Base-by-base conservation (phyloP, 202 grass and related monocot genomes). In the Setaria italica region DNA sequence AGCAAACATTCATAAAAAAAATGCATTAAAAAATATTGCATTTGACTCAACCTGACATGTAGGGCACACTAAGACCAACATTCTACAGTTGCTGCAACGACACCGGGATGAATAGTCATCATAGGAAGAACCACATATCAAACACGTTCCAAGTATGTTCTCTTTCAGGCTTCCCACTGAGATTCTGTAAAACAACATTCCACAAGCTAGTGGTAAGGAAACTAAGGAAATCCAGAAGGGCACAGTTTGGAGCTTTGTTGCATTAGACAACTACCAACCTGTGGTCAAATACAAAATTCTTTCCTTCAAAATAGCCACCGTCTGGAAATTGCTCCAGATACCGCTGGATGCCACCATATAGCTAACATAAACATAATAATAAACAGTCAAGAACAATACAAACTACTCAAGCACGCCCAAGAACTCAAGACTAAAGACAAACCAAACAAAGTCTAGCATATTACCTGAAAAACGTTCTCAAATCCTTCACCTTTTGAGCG, bases 261-360 rank as follows among this genome's bases (percentile, higher is more conserved):
- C 68, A 47, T 54, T 41, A 80, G 6, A 16, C 55, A 0, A 58
- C 10, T 37, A 88, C 67, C 10, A 37, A 92, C 97, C 94, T 95
- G 62, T 99, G 93, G 85, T 96, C 93, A 73, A 90, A 99, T 85
- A 99, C 97, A 91, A 99, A 99, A 90, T 96, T 99, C 86, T 96
- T 99, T 78, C 97, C 93, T 81, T 94, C 93, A 70, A 99, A 99
- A 85, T 88, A 99, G 57, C 93, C 97, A 73, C 97, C 97, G 83
- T 96, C 92, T 66, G 90, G 88, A 63, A 91, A 99, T 84, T 92
- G 87, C 41, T 99, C 97, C 68, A 99, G 75, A 86, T 99, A 99
- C 63, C 97, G 89, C 77, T 99, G 97, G 78, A 99, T 99, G 66
- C 93, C 93, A 85, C 96, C 96, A 81, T 86, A 96, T 57, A 99